A percentile compares a stretch with the other conserved stretches of the same genome.
phyloP scores from a whole-genome alignment of 2,329 filamentous ascomycete genomes.

The Domatiomyces globalis region DNA sequence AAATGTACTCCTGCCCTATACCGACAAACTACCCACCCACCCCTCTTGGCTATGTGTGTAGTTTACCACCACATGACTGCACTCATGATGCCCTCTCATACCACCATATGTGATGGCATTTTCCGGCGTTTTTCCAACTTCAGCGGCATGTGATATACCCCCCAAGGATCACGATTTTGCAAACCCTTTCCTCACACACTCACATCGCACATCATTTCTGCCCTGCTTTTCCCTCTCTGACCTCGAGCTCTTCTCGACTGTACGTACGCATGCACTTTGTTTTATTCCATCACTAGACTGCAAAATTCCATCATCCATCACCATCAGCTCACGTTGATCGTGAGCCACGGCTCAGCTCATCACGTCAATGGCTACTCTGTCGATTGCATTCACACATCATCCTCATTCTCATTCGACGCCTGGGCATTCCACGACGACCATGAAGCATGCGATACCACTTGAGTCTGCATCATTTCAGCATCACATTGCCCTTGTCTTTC shows the following conservation, averaged over 20 bases:
- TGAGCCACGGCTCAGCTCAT: background rate
- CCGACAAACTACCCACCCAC: background rate
- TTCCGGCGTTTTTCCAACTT: background rate
- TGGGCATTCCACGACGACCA: background rate
- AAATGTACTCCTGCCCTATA: background rate
- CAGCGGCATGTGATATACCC: background rate
- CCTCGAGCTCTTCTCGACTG: background rate
- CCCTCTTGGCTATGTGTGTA: background rate
- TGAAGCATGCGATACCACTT: background rate
- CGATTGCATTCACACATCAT: background rate
- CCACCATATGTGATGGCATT: background rate
- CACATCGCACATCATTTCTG: background rate
- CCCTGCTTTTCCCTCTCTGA: background rate
- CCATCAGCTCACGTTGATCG: background rate
- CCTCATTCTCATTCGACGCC: background rate
- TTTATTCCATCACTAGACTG: background rate
- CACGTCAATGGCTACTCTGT: background rate
- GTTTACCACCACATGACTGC: background rate
- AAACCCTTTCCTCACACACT: background rate
- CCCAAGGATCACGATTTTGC: background rate
- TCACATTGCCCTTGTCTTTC: background rate
- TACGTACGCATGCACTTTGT: background rate
- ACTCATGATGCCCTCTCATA: background rate
- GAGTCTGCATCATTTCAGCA: background rate
- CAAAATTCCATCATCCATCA: background rate